Conservation (phyloP, 2,329 filamentous ascomycete genomes). For the Teratosphaeriaceae sp. region DNA sequence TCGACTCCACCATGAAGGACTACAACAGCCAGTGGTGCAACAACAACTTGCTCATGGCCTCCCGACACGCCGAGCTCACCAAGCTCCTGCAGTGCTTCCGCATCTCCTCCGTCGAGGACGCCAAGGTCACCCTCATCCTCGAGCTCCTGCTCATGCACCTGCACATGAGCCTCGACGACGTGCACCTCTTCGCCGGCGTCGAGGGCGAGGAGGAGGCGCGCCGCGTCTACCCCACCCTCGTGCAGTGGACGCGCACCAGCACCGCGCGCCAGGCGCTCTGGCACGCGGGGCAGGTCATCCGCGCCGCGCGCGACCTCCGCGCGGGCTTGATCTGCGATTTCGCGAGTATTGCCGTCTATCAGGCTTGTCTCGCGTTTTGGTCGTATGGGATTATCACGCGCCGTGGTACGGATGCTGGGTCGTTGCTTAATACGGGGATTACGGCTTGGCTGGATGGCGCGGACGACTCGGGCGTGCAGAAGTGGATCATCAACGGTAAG, state of each 20-base stretch:
- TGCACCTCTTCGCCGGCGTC: slow-evolving; percentile 62
- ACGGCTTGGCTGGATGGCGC: slow-evolving; percentile 49
- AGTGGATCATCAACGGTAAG: slow-evolving; percentile 29
- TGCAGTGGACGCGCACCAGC: slow-evolving; percentile 51
- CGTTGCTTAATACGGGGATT: slow-evolving; percentile 33
- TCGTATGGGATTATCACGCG: slow-evolving; percentile 53
- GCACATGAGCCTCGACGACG: slow-evolving; percentile 57
- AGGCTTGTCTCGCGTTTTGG: slow-evolving; percentile 63
- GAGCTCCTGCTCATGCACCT: slow-evolving; percentile 57
- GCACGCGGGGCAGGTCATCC: slow-evolving; percentile 62
- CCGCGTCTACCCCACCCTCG: slow-evolving; percentile 51
- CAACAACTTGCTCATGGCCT: slow-evolving; percentile 36
- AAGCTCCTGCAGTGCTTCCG: slow-evolving; percentile 50
- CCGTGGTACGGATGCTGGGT: slow-evolving; percentile 34
- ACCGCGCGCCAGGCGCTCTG: slow-evolving; percentile 56
- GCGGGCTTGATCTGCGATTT: slow-evolving; percentile 47
- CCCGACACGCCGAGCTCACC: slow-evolving; percentile 57
- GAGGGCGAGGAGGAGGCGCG: slow-evolving; percentile 61
- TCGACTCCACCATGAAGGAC: slow-evolving; percentile 47
- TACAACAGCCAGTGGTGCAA: slow-evolving; percentile 39
- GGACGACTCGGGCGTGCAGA: slow-evolving; percentile 45
- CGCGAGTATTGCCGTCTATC: slow-evolving; percentile 61
- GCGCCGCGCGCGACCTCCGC: slow-evolving; percentile 46
- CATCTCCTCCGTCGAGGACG: slow-evolving; percentile 32
- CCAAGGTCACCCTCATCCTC: slow-evolving; percentile 33